Evolutionary conservation across 2,329 filamentous ascomycete species (phyloP), one percentile per base, ranked within the genome.

Genomic region (Cladosporium sp.): DNA sequence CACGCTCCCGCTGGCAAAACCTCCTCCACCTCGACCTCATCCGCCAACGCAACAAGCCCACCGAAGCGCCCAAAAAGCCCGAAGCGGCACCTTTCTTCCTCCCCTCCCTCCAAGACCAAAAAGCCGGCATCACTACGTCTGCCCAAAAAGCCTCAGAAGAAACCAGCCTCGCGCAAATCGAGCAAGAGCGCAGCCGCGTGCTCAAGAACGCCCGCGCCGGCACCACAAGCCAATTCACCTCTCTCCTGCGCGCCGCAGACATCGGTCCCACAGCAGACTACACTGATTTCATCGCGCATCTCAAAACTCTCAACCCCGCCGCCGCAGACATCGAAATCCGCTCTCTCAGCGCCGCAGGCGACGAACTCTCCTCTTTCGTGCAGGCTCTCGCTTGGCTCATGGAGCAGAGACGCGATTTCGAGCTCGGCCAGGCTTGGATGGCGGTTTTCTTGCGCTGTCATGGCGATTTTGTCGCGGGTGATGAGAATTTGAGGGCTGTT

Each of bases 341-440:
- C 12, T 94, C 90, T 0, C 76, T 97, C 53, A 62, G 59, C 63
- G 75, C 58, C 62, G 56, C 59, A 8, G 52, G 53, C 12, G 85
- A 62, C 51, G 93, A 97, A 68, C 72, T 95, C 15, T 73, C 84
- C 1, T 77, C 83, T 47, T 98, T 98, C 64, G 83, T 97, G 45
- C 69, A 74, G n/a, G 90, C 90, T 1, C 70, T 98, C 50, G 94
- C 88, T 0, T 76, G 73, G 48, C 78, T 86, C 11, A 72, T 97
- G 46, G 70, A 74, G 38, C 74, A 80, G 43, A 82, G 84, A 56
- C 80, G 80, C 41, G 93, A 97, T 67, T 98, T 95, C 68, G 93
- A 98, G 70, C 77, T 98, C 33, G 86, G 89, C 13, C 91, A 97
- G 69, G 89, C 90, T 0, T 98, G 93, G 92, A 97, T 98, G 90